phyloP scores from a whole-genome alignment of 371 early-diverging fungal genomes.

The Coemansia sp. region DNA sequence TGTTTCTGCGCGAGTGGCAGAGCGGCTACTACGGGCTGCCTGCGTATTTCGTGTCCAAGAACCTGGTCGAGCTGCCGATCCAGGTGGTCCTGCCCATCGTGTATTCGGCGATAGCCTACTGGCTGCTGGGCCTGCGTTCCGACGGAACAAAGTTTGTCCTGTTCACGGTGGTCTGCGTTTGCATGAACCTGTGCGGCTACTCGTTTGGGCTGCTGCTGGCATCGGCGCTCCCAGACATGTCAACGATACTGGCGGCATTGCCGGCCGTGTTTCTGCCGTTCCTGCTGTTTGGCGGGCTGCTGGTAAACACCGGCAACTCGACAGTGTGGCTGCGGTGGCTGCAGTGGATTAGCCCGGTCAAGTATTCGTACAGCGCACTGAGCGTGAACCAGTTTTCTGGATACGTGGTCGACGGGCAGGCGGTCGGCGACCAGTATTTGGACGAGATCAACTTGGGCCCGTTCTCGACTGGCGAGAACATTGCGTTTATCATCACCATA shows the following conservation, averaged over 20 bases:
- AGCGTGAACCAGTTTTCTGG: conserved; percentile 55
- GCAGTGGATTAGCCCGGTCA: conserved; percentile 63
- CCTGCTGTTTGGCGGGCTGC: conserved; percentile 59
- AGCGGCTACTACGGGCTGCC: conserved; percentile 62
- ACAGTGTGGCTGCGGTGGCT: conserved; percentile 63
- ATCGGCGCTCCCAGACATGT: conserved; percentile 50
- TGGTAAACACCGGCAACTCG: conserved; percentile 62
- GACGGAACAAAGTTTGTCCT: conserved; percentile 55
- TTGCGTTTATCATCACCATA: conserved; percentile 29
- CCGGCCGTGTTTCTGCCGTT: conserved; percentile 54
- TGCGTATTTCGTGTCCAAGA: conserved; percentile 59
- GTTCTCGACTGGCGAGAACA: conserved; percentile 46
- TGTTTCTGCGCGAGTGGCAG: conserved; percentile 63
- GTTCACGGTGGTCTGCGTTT: conserved; percentile 29
- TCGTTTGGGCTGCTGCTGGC: conserved; percentile 59
- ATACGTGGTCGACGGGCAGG: conserved; percentile 32
- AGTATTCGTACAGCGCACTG: conserved; percentile 62
- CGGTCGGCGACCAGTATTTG: conserved; percentile 39
- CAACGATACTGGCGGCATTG: conserved; percentile 55
- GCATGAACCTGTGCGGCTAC: conserved; percentile 50
- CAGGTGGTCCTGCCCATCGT: conserved; percentile 55
- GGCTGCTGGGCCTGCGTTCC: conserved; percentile 56
- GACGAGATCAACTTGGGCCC: conserved; percentile 32
- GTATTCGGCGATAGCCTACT: conserved; percentile 56
- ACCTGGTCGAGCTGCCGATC: conserved; percentile 59